Conservation (phyloP, 495 filamentous ascomycete genomes). For the Glarea lozoyensis region DNA sequence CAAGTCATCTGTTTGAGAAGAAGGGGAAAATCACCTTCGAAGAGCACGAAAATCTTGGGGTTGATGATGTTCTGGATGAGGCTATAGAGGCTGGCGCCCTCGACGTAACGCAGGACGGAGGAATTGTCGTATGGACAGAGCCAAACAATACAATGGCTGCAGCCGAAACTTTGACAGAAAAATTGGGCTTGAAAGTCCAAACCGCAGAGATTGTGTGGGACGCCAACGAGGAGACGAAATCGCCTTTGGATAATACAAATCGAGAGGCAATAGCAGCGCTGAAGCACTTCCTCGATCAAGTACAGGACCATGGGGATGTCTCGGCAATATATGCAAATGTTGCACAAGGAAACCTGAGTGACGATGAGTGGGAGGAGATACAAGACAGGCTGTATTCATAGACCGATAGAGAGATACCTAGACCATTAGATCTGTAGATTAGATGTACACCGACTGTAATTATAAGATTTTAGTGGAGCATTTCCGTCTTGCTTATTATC, state of each 20-base stretch:
- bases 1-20: slow-evolving; percentile 76
- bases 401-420: slow-evolving; percentile 2
- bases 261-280: slow-evolving; percentile 41
- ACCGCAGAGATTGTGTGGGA: slow-evolving; percentile 78
- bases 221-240: slow-evolving; percentile 69
- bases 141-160: slow-evolving; percentile 58
- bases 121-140: slow-evolving; percentile 66
- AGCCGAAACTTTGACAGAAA: slow-evolving; percentile 48
- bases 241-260: slow-evolving; percentile 35
- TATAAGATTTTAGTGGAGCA: slow-evolving; percentile 5
- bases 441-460: slow-evolving; percentile 11
- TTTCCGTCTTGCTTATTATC: too few species aligned
- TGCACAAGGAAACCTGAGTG: slow-evolving; percentile 30
- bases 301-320: slow-evolving; percentile 55
- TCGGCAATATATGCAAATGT: slow-evolving; percentile 62
- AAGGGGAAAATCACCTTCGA: slow-evolving; percentile 64
- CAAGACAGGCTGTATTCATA: slow-evolving; percentile 35
- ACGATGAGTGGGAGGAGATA: slow-evolving; percentile 39
- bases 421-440: slow-evolving; percentile 13
- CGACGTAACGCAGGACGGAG: slow-evolving; percentile 67
- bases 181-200: slow-evolving; percentile 52
- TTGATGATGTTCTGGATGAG: slow-evolving; percentile 73
- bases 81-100: slow-evolving; percentile 80
- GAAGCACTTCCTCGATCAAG: slow-evolving; percentile 39
- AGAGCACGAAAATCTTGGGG: slow-evolving; percentile 45